Evolutionary conservation across 1,284 basidiomycete species (phyloP).

Genomic region (Ceratobasidium sp.): DNA sequence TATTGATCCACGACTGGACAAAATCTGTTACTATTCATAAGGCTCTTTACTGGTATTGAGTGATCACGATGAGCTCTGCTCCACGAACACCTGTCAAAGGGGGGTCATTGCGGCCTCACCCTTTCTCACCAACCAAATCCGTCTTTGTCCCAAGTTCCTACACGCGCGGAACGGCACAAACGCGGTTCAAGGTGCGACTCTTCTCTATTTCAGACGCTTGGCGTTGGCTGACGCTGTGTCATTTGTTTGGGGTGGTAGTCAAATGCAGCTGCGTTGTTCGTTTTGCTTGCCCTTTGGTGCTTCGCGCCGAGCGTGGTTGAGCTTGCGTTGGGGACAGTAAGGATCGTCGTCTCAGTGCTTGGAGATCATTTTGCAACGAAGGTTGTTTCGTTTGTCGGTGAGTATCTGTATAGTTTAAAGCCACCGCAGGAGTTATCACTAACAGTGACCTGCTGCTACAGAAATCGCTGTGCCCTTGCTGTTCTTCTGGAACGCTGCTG

Average conservation of each 20-base stretch:
- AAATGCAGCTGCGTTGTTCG: slow-evolving; percentile 15
- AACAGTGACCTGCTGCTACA: neutral
- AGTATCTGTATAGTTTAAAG: too few relatives aligned
- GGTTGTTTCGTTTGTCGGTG: slow-evolving; percentile 32
- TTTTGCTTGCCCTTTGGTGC: slow-evolving; percentile 1
- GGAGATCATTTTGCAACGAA: slow-evolving; percentile 11
- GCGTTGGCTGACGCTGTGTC: neutral
- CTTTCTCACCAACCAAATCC: slow-evolving; percentile 27
- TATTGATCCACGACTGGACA: neutral
- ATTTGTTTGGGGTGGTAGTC: neutral
- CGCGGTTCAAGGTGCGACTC: slow-evolving; percentile 25
- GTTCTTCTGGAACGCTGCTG: slow-evolving; percentile 24
- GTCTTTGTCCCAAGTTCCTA: slow-evolving; percentile 27
- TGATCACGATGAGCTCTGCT: slow-evolving; percentile 33
- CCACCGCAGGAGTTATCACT: too few relatives aligned
- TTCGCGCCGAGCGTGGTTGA: slow-evolving; percentile 22
- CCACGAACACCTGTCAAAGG: slow-evolving; percentile 27
- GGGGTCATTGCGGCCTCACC: neutral
- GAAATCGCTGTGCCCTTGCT: slow-evolving; percentile 32
- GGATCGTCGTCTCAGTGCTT: neutral
- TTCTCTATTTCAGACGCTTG: neutral
- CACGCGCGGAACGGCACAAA: slow-evolving; percentile 26
- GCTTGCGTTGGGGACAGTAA: neutral
- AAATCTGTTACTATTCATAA: neutral
- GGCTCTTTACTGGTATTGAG: neutral